phyloP scores from a whole-genome alignment of 768 basidiomycete species.

The Boletus rubescentipes region DNA sequence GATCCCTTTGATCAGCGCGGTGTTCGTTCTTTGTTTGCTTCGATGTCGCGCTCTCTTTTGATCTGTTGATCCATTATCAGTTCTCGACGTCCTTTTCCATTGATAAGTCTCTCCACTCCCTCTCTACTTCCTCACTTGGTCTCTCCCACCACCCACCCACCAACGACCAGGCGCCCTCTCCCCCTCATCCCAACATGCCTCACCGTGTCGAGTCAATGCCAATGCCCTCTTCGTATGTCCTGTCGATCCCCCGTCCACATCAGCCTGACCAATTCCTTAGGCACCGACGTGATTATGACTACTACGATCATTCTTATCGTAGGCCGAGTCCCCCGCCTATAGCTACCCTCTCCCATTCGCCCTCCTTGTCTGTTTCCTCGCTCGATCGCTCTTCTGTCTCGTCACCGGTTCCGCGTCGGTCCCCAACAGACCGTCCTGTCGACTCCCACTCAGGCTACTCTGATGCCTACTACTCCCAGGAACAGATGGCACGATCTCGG shows the following conservation, averaged over 20 bases:
- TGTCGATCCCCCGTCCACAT: conserved; percentile 23
- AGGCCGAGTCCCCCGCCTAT: conserved; percentile 49
- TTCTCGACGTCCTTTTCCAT: conserved; percentile 34
- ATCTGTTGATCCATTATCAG: conserved; percentile 41
- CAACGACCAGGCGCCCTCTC: conserved; percentile 10
- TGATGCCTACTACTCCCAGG: conserved; percentile 42
- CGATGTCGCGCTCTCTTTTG: conserved; percentile 36
- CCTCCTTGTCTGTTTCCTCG: conserved; percentile 58
- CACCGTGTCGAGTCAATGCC: conserved; percentile 46
- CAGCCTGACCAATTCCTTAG: conserved; percentile 33
- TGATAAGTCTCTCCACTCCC: conserved; percentile 37
- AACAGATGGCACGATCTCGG: conserved; percentile 32
- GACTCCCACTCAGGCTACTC: conserved; percentile 33
- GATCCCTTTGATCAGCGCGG: conserved; percentile 35
- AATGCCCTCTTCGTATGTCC: conserved; percentile 35
- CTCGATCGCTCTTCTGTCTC: conserved; percentile 59
- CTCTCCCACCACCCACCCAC: conserved; percentile 18
- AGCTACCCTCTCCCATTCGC: conserved; percentile 55
- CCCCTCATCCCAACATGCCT: conserved; percentile 42
- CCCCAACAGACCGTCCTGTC: conserved; percentile 33
- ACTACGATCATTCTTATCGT: conserved; percentile 41
- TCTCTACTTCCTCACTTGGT: conserved; percentile 23
- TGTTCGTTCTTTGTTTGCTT: conserved; percentile 36
- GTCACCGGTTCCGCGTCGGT: conserved; percentile 54
- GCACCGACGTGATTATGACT: conserved; percentile 39